A percentile compares a stretch with the other conserved stretches of the same genome.
These are phyloP conservation scores for Schoenoplectus triqueter DNA, from an alignment of 202 grass and related monocot genomes.

Conservation along the genomic window DNA sequence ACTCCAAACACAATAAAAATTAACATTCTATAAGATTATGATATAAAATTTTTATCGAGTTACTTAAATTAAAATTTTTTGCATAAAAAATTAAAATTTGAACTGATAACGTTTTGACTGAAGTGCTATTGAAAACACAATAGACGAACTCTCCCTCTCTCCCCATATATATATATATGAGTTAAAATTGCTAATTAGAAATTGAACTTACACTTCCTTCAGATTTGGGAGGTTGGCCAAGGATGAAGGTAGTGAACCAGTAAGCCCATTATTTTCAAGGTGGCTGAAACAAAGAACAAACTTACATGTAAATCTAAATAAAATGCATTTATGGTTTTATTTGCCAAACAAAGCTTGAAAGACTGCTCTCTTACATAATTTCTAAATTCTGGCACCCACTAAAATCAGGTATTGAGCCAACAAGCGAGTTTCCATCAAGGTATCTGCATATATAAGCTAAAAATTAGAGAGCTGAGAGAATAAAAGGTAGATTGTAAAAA, in stretches of 20 bases:
- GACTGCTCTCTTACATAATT: conserved; percentile 40
- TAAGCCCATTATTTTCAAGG: conserved; percentile 88
- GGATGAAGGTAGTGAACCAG: conserved; percentile 62
- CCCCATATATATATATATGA: neutral
- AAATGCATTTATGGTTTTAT: neutral
- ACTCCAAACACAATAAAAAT: too few relatives aligned
- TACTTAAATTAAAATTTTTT: too few relatives aligned
- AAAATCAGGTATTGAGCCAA: conserved; percentile 43
- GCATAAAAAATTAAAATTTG: too few relatives aligned
- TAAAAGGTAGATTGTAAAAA: neutral
- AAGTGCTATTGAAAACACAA: too few relatives aligned
- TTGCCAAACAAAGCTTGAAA: conserved; percentile 29
- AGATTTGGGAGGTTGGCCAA: conserved; percentile 70
- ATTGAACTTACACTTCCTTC: conserved; percentile 80
- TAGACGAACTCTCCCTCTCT: too few relatives aligned
- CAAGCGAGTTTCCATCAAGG: conserved; percentile 41
- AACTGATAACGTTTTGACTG: too few relatives aligned
- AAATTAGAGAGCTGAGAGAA: neutral
- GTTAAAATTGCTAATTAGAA: neutral
- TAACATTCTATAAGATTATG: too few relatives aligned
- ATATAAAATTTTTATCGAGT: too few relatives aligned
- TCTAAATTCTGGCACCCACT: conserved; percentile 41
- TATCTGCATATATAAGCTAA: conserved; percentile 35
- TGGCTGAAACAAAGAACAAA: conserved; percentile 57
- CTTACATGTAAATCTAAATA: conserved; percentile 38